These are phyloP conservation scores for Phialophora tarda DNA, from an alignment of 2,329 filamentous ascomycete genomes.

Conservation along the genomic window DNA sequence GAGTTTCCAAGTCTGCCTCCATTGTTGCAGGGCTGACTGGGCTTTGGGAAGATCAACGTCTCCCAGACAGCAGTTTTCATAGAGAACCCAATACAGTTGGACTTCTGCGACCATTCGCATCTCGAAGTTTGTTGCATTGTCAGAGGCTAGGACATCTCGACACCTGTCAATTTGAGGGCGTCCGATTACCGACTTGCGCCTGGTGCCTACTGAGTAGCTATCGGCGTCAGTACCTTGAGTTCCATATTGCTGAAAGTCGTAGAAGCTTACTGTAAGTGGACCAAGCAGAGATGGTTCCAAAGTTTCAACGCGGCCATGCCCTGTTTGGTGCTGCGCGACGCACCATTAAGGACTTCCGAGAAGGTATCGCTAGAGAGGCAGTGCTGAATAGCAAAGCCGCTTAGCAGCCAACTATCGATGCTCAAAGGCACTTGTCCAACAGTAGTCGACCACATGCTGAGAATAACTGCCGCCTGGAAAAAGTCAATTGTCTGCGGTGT, in stretches of 20 bases:
- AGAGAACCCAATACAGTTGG: constrained; percentile 54
- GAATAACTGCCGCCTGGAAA: constrained; percentile 52
- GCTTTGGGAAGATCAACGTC: constrained; percentile 46
- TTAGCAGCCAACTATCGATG: constrained; percentile 55
- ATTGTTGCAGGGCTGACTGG: constrained; percentile 45
- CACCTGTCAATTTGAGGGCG: constrained; percentile 48
- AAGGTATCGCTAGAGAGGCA: constrained; percentile 48
- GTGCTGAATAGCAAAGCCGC: constrained; percentile 53
- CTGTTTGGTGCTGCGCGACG: constrained; percentile 35
- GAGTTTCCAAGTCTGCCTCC: constrained; percentile 51
- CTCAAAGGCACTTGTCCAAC: constrained; percentile 53
- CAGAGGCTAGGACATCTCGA: constrained; percentile 46
- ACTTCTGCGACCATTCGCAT: constrained; percentile 55
- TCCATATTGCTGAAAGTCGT: neutral
- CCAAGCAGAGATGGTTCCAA: constrained; percentile 54
- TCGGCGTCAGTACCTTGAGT: neutral
- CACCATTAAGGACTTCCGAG: constrained; percentile 28
- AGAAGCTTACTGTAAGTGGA: constrained; percentile 48
- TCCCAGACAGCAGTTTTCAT: constrained; percentile 47
- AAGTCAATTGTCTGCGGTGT: constrained; percentile 52
- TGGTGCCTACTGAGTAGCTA: constrained; percentile 53
- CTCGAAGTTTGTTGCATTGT: constrained; percentile 53
- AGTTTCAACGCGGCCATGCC: constrained; percentile 45
- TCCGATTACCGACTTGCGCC: constrained; percentile 48
- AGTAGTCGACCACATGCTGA: constrained; percentile 55